A percentile compares a stretch with the other conserved stretches of the same genome.
These are phyloP conservation scores for Leishmania lainsoni DNA, from an alignment of 208 protist genomes.

Conservation along the genomic window DNA sequence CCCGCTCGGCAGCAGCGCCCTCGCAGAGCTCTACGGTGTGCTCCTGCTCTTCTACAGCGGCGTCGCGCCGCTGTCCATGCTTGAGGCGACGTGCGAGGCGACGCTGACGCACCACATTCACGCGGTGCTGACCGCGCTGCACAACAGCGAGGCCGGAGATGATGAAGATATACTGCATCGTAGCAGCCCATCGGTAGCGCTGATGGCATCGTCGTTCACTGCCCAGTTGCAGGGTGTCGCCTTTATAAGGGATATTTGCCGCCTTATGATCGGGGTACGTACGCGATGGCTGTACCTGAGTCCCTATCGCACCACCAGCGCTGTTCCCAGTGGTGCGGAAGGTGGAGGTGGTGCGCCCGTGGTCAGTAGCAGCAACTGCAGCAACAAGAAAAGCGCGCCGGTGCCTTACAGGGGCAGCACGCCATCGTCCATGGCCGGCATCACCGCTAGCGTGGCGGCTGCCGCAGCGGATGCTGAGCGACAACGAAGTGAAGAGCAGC, in stretches of 20 bases:
- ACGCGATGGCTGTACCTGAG: conserved; percentile 35
- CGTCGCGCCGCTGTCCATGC: conserved; percentile 45
- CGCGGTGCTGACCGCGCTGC: conserved; percentile 33
- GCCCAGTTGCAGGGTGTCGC: conserved; percentile 59
- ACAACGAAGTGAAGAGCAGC: conserved; percentile 20
- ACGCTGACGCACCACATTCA: conserved; percentile 67
- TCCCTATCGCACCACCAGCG: background rate
- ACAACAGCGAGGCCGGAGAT: conserved; percentile 11
- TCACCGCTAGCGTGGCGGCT: conserved; percentile 24
- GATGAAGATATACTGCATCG: background rate
- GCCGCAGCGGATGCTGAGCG: conserved; percentile 5
- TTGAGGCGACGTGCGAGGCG: conserved; percentile 69
- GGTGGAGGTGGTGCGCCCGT: background rate
- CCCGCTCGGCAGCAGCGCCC: conserved; percentile 34
- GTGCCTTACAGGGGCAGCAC: background rate
- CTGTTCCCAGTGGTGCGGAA: background rate
- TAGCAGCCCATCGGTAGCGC: background rate
- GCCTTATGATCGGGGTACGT: conserved; percentile 29
- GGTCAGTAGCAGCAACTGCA: background rate
- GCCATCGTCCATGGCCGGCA: conserved; percentile 27
- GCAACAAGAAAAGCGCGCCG: background rate
- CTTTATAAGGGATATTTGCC: conserved; percentile 71
- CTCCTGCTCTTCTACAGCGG: conserved; percentile 61
- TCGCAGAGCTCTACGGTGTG: conserved; percentile 56
- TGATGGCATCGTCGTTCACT: conserved; percentile 26